Conservation (phyloP, 768 basidiomycete species). For the Artomyces pyxidatus region DNA sequence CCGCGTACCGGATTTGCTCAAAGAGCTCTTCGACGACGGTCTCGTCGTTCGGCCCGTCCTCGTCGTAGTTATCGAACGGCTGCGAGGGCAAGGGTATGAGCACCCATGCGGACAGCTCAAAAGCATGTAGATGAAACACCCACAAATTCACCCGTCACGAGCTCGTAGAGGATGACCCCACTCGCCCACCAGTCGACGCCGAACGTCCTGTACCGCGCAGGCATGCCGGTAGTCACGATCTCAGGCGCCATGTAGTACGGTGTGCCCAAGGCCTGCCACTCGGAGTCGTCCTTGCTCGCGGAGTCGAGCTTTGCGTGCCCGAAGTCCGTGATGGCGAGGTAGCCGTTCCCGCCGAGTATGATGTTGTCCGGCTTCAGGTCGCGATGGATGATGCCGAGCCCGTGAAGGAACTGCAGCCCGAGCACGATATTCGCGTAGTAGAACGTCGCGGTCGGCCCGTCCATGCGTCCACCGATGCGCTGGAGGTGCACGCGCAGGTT, state of each 20-base stretch:
- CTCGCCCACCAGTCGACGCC: conserved; percentile 50
- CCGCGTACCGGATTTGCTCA: neutral
- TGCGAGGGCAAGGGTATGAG: neutral
- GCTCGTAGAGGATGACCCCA: conserved; percentile 45
- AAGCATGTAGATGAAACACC: conserved; percentile 10
- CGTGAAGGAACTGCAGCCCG: conserved; percentile 36
- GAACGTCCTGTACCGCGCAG: conserved; percentile 13
- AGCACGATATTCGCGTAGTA: conserved; percentile 48
- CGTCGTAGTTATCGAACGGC: neutral
- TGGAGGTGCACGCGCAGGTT: conserved; percentile 32
- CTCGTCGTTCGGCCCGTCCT: neutral
- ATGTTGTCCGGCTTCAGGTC: conserved; percentile 30
- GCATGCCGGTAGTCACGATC: too few species aligned
- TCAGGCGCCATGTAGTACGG: conserved; percentile 46
- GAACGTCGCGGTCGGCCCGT: conserved; percentile 32
- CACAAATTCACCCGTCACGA: conserved; percentile 33
- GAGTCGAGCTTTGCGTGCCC: conserved; percentile 24
- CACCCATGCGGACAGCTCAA: too few species aligned
- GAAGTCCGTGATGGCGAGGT: conserved; percentile 46
- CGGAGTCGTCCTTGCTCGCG: conserved; percentile 13
- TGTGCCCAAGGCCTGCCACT: conserved; percentile 37
- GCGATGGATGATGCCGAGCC: neutral
- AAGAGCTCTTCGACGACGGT: neutral
- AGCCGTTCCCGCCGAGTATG: conserved; percentile 47
- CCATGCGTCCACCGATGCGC: conserved; percentile 23